phyloP scores from a whole-genome alignment of 352 stramenopile genomes.

The Phytophthora chlamydospora region DNA sequence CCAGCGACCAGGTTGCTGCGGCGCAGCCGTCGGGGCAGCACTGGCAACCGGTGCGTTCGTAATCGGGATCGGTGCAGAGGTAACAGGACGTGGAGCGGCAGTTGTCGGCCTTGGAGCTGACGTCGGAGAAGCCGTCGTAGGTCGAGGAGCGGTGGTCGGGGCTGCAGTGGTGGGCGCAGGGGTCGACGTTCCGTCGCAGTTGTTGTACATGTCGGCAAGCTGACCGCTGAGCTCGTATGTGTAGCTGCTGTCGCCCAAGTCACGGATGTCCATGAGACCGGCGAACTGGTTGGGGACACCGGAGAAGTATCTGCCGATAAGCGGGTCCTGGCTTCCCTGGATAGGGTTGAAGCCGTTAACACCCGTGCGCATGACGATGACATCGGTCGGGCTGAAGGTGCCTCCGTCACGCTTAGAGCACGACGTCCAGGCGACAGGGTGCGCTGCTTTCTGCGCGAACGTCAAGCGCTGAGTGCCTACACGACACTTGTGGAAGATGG shows the following conservation, averaged over 20 bases:
- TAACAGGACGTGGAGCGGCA: not conserved
- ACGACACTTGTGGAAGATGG: conserved; percentile 75
- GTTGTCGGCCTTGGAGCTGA: not conserved
- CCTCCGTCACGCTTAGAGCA: conserved; percentile 44
- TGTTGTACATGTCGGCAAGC: conserved; percentile 50
- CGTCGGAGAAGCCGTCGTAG: not conserved
- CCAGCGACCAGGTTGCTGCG: conserved; percentile 11
- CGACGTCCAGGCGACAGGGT: conserved; percentile 53
- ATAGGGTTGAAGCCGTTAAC: conserved; percentile 44
- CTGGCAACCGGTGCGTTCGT: conserved; percentile 11
- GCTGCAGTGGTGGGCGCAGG: not conserved
- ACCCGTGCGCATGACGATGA: conserved; percentile 51
- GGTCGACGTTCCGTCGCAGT: conserved; percentile 40
- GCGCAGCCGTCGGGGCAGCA: not conserved
- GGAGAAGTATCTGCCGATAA: conserved; percentile 50
- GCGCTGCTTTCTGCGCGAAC: conserved; percentile 50
- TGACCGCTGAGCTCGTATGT: conserved; percentile 58
- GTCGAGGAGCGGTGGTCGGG: not conserved
- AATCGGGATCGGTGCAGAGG: conserved; percentile 1
- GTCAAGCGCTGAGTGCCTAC: conserved; percentile 50
- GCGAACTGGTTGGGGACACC: conserved; percentile 46
- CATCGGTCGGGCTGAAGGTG: conserved; percentile 49
- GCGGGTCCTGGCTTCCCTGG: conserved; percentile 36
- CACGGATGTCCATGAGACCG: conserved; percentile 51
- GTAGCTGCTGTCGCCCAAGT: conserved; percentile 61